Conservation (phyloP, 495 filamentous ascomycete genomes). For the Xylaria bambusicola region DNA sequence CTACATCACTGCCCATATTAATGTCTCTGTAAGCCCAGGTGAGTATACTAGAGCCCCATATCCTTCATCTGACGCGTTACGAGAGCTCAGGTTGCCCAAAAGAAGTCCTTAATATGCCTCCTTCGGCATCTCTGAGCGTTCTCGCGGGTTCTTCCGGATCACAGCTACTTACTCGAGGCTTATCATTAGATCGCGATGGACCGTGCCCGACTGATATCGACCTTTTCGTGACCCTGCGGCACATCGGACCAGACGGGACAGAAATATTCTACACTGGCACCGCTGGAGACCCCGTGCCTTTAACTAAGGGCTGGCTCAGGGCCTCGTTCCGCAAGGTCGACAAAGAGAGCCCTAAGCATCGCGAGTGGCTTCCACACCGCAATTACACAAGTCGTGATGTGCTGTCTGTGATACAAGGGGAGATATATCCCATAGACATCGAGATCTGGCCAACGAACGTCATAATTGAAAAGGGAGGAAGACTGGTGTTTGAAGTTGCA, state of each 20-base stretch:
- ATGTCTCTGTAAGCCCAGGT: slow-evolving; percentile 54
- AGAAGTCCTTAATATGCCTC: no score
- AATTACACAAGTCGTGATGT: slow-evolving; percentile 63
- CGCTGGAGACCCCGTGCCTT: slow-evolving; percentile 48
- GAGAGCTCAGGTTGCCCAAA: no score
- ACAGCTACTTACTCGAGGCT: no score
- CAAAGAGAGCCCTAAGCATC: slow-evolving; percentile 48
- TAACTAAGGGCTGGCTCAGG: slow-evolving; percentile 61
- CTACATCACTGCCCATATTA: slow-evolving; percentile 62
- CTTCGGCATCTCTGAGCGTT: no score
- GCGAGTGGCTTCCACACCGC: slow-evolving; percentile 57
- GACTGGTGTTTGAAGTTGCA: slow-evolving; percentile 59
- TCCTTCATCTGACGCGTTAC: no score
- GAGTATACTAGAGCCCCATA: no score
- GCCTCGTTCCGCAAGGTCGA: slow-evolving; percentile 57
- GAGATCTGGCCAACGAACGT: slow-evolving; percentile 73
- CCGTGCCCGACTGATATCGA: slow-evolving; percentile 54
- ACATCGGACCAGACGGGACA: slow-evolving; percentile 55
- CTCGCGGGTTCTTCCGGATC: no score
- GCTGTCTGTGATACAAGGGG: slow-evolving; percentile 52
- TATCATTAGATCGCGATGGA: neutral
- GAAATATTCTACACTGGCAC: slow-evolving; percentile 68
- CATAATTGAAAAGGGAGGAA: slow-evolving; percentile 55
- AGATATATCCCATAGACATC: slow-evolving; percentile 64
- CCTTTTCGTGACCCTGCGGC: slow-evolving; percentile 63